phyloP scores from a whole-genome alignment of 1,284 basidiomycete species.

The Cutaneotrichosporon mucoides region DNA sequence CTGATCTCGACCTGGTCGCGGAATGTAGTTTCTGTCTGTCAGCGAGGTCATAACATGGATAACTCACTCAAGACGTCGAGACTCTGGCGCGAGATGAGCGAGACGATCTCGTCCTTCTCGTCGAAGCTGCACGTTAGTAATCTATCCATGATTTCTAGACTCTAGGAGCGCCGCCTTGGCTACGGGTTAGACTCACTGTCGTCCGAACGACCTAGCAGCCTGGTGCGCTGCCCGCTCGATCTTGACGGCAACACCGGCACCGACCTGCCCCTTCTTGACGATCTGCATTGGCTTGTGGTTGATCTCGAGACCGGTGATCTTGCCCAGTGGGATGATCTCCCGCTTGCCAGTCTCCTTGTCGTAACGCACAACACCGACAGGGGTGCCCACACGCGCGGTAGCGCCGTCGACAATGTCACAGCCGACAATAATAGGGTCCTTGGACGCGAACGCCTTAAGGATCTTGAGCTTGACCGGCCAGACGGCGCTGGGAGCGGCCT shows the following conservation, averaged over 20 bases:
- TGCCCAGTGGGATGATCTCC: constrained; percentile 86
- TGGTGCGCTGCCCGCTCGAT: constrained; percentile 97
- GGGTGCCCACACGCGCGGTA: constrained; percentile 86
- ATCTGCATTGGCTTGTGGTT: constrained; percentile 80
- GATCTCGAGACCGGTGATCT: constrained; percentile 92
- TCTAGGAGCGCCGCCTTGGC: too few species aligned
- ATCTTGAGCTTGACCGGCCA: constrained; percentile 95
- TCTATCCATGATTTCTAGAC: too few species aligned
- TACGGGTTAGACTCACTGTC: too few species aligned
- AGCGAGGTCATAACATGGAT: not conserved
- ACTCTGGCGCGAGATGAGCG: constrained; percentile 82
- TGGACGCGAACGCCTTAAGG: constrained; percentile 89
- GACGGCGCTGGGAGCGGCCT: constrained; percentile 89
- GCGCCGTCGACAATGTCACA: constrained; percentile 91
- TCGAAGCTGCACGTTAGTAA: constrained; percentile 60
- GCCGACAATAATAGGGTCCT: constrained; percentile 96
- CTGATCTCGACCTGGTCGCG: constrained; percentile 84
- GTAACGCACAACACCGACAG: constrained; percentile 86
- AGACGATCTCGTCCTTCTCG: constrained; percentile 90
- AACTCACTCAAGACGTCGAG: constrained; percentile 67
- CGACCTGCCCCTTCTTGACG: constrained; percentile 87
- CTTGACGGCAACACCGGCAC: constrained; percentile 92
- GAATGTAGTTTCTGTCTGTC: constrained; percentile 64
- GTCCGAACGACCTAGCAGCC: constrained; percentile 86
- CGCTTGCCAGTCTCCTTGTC: constrained; percentile 78